These are phyloP conservation scores for Agaricus subrufescens DNA, from an alignment of 768 basidiomycete species.

Conservation along the genomic window DNA sequence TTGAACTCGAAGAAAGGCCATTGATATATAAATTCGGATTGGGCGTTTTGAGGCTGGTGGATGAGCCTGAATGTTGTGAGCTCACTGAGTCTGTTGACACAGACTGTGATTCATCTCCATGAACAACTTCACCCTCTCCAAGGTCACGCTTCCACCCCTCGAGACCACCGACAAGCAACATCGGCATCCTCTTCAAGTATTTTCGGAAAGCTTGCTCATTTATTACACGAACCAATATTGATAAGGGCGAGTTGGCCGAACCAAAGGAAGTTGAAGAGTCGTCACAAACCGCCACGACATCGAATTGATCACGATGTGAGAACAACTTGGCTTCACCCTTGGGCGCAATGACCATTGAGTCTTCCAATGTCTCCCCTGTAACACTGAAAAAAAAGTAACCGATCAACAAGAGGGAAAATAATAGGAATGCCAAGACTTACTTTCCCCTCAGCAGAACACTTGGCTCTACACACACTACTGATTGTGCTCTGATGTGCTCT, in stretches of 20 bases:
- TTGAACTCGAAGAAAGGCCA: conserved; percentile 5
- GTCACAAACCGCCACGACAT: conserved; percentile 86
- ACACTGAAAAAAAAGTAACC: conserved; percentile 39
- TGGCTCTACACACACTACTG: conserved; percentile 84
- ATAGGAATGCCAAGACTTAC: conserved; percentile 37
- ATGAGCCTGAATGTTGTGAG: conserved; percentile 14
- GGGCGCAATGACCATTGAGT: conserved; percentile 68
- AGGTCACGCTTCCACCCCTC: conserved; percentile 72
- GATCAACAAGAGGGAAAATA: conserved; percentile 5
- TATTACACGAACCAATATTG: conserved; percentile 61
- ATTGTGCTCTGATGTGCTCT: conserved; percentile 64
- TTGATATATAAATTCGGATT: conserved; percentile 22
- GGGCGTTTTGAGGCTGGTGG: conserved; percentile 19
- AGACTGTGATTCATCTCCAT: conserved; percentile 9
- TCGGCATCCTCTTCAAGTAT: conserved; percentile 68
- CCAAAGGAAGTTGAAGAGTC: conserved; percentile 50
- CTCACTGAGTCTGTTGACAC: neutral
- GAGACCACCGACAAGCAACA: conserved; percentile 81
- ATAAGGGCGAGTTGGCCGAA: conserved; percentile 45
- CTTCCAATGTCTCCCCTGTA: conserved; percentile 63
- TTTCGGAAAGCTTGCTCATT: conserved; percentile 71
- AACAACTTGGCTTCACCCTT: conserved; percentile 71
- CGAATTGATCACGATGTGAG: conserved; percentile 80
- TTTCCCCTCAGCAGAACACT: conserved; percentile 61
- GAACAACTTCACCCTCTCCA: conserved; percentile 30